Base-by-base conservation (phyloP, 805 yeast genomes). In the Starmerella bombicola region DNA sequence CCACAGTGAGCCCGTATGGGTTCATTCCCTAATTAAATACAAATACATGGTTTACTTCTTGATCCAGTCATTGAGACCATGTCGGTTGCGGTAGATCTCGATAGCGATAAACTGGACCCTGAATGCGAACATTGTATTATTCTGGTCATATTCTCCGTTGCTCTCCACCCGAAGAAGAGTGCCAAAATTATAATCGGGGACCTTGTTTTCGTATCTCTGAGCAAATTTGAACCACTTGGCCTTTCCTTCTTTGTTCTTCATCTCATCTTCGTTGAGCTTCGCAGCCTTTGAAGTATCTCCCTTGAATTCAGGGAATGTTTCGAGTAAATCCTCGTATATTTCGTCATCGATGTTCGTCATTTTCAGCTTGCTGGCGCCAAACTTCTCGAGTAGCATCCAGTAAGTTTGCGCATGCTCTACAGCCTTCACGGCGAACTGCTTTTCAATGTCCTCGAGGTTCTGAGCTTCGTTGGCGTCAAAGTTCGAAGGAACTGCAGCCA, bases 341-440 rank as follows among this genome's bases (percentile, higher is more conserved):
- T 61, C 66, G 40, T 65, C 65, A 46, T 66, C 70, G 26, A 53
- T 33, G 39, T 48, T 46, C 16, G 68, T 63, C 30, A 62, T 67
- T 58, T 75, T 80, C 48, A 88, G 68, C 51, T 71, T 73, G 32
- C 91, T 72, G n/a, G 93, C 96, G 4, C 50, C 52, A 42, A 85
- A 65, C 51, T 74, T 74, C 43, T 71, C 71, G 41, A 91, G 64
- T 43, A 91, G 62, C 35, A 70, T 69, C 95, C 95, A 91, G 71
- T 88, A 91, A 1, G 95, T 78, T 49, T 38, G 93, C 43, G 94
- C 91, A 61, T 91, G 97, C 62, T 74, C 77, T 15, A 91, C 98
- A 4, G 97, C 98, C 63, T 80, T 83, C 45, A 91, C 98, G 31
- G 98, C 97, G 57, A 91, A 91, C 66, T 91, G 97, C 70, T 76